phyloP scores from a whole-genome alignment of 2,329 filamentous ascomycete genomes.

The Claviceps purpurea region DNA sequence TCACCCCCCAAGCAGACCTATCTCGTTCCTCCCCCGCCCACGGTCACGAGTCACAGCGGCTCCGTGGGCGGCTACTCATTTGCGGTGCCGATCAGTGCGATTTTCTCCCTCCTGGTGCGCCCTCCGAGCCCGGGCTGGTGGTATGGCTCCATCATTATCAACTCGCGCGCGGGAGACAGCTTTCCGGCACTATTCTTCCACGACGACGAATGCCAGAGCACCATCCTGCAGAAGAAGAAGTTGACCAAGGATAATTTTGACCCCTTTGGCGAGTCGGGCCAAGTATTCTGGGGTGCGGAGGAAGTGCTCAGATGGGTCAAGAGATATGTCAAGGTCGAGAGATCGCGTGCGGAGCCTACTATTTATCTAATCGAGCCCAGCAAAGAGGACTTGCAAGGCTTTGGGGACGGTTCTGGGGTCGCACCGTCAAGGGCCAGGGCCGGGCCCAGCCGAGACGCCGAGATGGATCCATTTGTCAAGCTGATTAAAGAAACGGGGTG shows the following conservation, averaged over 20 bases:
- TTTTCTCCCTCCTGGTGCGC: conserved; percentile 81
- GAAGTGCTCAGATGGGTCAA: conserved; percentile 87
- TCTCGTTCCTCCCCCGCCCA: conserved; percentile 82
- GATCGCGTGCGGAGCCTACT: conserved; percentile 74
- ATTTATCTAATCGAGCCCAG: conserved; percentile 84
- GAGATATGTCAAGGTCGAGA: conserved; percentile 69
- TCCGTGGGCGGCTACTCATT: conserved; percentile 76
- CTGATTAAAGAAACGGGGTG: conserved; percentile 89
- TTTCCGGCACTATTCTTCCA: conserved; percentile 97
- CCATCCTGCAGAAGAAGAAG: conserved; percentile 85
- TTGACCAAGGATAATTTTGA: conserved; percentile 75
- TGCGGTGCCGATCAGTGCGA: conserved; percentile 74
- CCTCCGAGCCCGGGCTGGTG: conserved; percentile 95
- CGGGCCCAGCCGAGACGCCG: conserved; percentile 43
- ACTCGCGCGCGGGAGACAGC: conserved; percentile 77
- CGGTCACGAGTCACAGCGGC: conserved; percentile 61
- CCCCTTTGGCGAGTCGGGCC: conserved; percentile 70
- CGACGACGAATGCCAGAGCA: conserved; percentile 91
- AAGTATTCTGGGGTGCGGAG: conserved; percentile 96
- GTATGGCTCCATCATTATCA: conserved; percentile 93
- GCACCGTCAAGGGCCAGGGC: conserved; percentile 22
- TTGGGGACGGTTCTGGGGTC: conserved; percentile 49
- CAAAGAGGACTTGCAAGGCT: conserved; percentile 70
- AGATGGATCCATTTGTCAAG: conserved; percentile 88
- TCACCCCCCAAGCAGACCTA: conserved; percentile 75